phyloP scores from a whole-genome alignment of 2,329 filamentous ascomycete genomes.

The Xylaria sp. region DNA sequence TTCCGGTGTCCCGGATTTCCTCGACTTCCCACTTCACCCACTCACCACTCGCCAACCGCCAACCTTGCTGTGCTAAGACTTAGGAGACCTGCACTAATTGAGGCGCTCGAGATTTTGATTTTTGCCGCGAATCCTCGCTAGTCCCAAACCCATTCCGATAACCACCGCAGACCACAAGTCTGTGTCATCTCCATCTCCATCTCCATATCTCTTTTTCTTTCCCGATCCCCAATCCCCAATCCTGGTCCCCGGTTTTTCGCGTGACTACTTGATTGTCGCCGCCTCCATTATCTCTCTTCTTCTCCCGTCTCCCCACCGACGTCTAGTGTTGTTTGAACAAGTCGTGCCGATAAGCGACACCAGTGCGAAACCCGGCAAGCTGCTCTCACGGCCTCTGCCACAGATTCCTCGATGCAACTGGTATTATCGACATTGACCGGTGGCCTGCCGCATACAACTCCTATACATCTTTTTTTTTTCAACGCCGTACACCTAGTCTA shows the following conservation, averaged over 20 bases:
- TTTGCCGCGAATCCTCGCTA: slow-evolving; percentile 36
- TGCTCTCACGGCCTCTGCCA: slow-evolving; percentile 1
- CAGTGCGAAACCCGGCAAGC: slow-evolving; percentile 14
- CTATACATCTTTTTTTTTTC: slow-evolving; percentile 8
- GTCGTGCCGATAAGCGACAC: slow-evolving; percentile 5
- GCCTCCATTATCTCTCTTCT: not conserved
- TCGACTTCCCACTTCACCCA: slow-evolving; percentile 30
- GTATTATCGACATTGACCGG: not conserved
- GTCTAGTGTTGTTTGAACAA: slow-evolving; percentile 7
- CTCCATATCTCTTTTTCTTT: slow-evolving; percentile 18
- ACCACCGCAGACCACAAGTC: slow-evolving; percentile 25
- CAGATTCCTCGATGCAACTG: slow-evolving; percentile 6
- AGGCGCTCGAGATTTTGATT: slow-evolving; percentile 22
- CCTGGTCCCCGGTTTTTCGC: slow-evolving; percentile 15
- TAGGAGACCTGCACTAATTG: slow-evolving; percentile 7
- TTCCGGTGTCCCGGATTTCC: slow-evolving; percentile 49
- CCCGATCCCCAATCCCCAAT: slow-evolving; percentile 14
- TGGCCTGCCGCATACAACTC: slow-evolving; percentile 3
- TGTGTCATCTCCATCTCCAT: slow-evolving; percentile 21
- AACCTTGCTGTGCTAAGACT: slow-evolving; percentile 18
- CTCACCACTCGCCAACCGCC: not conserved
- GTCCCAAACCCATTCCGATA: slow-evolving; percentile 20
- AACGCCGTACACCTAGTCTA: slow-evolving; percentile 26
- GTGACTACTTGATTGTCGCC: slow-evolving; percentile 10
- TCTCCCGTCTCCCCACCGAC: slow-evolving; percentile 13